These are phyloP conservation scores for Aspergillus pseudoterreus DNA, from an alignment of 2,329 filamentous ascomycete genomes.

Conservation along the genomic window DNA sequence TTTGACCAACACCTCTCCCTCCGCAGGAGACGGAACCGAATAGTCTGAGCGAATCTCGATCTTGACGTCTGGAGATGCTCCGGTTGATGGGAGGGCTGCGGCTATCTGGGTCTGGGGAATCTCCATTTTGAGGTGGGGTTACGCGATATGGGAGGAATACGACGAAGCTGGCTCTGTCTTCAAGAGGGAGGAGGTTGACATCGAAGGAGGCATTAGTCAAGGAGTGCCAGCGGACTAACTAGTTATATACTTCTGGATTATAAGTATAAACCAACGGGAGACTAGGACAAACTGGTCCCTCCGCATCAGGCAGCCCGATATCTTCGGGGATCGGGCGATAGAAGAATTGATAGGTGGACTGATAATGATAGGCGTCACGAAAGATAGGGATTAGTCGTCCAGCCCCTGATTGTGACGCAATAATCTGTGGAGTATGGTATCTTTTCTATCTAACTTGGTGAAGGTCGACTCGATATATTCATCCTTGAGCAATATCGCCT, in stretches of 20 bases:
- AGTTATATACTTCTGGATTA: too few relatives aligned
- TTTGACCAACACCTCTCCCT: conserved; percentile 45
- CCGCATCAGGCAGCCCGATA: neutral
- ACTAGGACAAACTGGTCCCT: too few relatives aligned
- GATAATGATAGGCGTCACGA: neutral
- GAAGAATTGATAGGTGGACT: neutral
- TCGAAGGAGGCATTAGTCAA: neutral
- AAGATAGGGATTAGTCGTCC: too few relatives aligned
- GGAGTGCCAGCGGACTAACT: too few relatives aligned
- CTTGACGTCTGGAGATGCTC: conserved; percentile 14
- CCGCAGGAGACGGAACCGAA: conserved; percentile 34
- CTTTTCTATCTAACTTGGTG: neutral
- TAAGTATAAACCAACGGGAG: too few relatives aligned
- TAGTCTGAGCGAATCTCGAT: conserved; percentile 23
- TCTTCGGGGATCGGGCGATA: neutral
- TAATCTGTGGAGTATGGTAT: neutral
- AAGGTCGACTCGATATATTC: too few relatives aligned
- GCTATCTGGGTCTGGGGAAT: conserved; percentile 27
- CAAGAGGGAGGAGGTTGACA: neutral
- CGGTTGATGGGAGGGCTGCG: conserved; percentile 26
- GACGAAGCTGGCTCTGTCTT: neutral
- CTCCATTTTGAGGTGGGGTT: conserved; percentile 4
- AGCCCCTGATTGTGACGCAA: neutral
- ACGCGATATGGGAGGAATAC: neutral
- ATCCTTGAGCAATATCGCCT: too few relatives aligned